Conservation (phyloP, 2,329 filamentous ascomycete species). For the Metarhizium robertsii region DNA sequence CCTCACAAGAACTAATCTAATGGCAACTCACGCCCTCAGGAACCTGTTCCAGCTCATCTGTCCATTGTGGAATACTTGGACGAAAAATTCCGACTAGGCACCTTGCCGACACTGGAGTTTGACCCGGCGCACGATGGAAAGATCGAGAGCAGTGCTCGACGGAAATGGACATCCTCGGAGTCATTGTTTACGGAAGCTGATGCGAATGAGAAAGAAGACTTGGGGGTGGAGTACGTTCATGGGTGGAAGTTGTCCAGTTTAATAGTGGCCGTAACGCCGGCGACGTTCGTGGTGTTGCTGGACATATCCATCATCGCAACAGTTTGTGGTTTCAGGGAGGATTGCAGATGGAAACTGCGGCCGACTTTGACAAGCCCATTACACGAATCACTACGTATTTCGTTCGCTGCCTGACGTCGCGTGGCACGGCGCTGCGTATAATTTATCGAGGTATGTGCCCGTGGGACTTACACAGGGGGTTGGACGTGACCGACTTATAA, state of each 20-base stretch:
- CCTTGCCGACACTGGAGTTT: too few relatives aligned
- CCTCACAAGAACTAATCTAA: too few relatives aligned
- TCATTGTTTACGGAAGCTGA: not conserved
- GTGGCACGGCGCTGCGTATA: conserved; percentile 32
- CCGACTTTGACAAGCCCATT: not conserved
- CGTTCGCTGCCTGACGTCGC: conserved; percentile 32
- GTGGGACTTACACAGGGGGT: too few relatives aligned
- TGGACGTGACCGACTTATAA: too few relatives aligned
- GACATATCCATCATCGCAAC: conserved; percentile 46
- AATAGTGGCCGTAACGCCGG: conserved; percentile 29
- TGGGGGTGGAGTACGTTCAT: conserved; percentile 10
- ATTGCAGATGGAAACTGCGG: not conserved
- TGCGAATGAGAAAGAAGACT: conserved; percentile 2
- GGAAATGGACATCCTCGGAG: too few relatives aligned
- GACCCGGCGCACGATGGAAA: too few relatives aligned
- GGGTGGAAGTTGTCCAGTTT: conserved; percentile 24
- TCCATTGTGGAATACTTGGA: too few relatives aligned
- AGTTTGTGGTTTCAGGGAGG: not conserved
- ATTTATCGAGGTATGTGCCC: conserved; percentile 13
- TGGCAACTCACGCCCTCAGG: too few relatives aligned
- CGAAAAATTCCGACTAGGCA: too few relatives aligned
- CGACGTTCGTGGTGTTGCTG: conserved; percentile 36
- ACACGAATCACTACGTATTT: conserved; percentile 18
- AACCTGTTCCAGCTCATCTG: too few relatives aligned
- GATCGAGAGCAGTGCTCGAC: too few relatives aligned